Percentiles rank a stretch among this genome's conserved stretches.
Evolutionary conservation across 139 green algal genomes (phyloP).

Genomic region (Coelastrella sp.): DNA sequence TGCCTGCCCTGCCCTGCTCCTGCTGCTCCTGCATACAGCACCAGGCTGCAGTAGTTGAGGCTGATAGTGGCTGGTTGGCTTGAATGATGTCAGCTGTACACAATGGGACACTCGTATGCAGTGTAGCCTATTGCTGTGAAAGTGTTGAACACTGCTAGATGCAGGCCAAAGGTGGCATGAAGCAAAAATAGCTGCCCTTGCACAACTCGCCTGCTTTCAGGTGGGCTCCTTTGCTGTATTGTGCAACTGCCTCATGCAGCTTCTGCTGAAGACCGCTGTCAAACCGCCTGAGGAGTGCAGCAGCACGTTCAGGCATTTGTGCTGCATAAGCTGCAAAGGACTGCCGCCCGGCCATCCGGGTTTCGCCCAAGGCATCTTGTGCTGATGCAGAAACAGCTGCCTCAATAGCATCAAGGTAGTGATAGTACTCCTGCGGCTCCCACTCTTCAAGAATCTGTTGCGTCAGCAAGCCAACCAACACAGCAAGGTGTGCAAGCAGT

Average conservation of each 20-base stretch:
- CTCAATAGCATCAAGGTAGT: conserved; percentile 63
- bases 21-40: neutral
- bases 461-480: neutral
- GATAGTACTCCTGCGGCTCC: conserved; percentile 52
- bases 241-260: neutral
- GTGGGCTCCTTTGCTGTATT: neutral
- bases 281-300: conserved; percentile 57
- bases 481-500: neutral
- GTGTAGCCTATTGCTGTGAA: too few species aligned
- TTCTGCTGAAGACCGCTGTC: conserved; percentile 62
- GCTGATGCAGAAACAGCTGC: conserved; percentile 52
- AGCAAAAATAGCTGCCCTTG: too few species aligned
- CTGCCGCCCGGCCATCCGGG: conserved; percentile 53
- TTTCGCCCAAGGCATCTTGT: conserved; percentile 63
- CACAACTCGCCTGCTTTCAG: neutral
- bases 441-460: conserved; percentile 65
- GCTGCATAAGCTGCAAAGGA: conserved; percentile 65
- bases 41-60: too few species aligned
- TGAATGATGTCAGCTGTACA: neutral
- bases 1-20: neutral
- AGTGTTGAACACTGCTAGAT: too few species aligned
- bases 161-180: too few species aligned
- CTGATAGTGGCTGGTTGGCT: too few species aligned
- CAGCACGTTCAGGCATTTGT: conserved; percentile 45
- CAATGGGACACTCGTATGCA: neutral